A percentile compares a stretch with the other conserved stretches of the same genome.
These are phyloP conservation scores for Stipa capillata DNA, from an alignment of 176 grass and related monocot species.

Conservation along the genomic window DNA sequence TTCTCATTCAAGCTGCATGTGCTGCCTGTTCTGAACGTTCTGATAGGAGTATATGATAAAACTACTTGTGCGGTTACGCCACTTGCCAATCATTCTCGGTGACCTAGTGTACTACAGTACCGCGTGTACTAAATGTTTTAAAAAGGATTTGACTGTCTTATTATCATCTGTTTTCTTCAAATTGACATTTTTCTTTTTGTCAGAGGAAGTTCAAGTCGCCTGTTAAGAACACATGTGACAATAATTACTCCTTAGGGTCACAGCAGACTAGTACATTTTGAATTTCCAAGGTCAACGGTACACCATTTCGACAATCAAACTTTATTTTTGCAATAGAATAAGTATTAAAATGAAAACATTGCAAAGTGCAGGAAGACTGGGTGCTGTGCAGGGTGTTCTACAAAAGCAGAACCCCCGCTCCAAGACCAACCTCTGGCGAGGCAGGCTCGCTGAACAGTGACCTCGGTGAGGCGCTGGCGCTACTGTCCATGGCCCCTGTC, in stretches of 20 bases:
- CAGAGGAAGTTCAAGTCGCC: background rate
- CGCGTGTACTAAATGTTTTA: background rate
- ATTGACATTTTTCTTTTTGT: background rate
- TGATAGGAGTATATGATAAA: constrained; percentile 33
- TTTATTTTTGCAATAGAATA: background rate
- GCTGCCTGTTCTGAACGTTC: constrained; percentile 2
- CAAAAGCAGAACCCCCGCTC: constrained; percentile 12
- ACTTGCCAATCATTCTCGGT: constrained; percentile 16
- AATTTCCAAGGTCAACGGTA: background rate
- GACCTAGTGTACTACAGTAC: background rate
- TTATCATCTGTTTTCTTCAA: background rate
- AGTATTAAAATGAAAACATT: background rate
- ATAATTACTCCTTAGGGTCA: background rate
- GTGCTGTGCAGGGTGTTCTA: constrained; percentile 58
- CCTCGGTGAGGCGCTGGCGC: background rate
- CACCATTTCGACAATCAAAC: background rate
- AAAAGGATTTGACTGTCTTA: background rate
- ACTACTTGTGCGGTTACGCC: background rate
- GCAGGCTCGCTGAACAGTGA: background rate
- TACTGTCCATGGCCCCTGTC: background rate
- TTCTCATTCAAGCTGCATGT: background rate
- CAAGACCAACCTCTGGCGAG: background rate
- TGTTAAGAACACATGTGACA: background rate
- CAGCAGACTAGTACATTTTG: background rate
- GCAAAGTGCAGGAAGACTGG: constrained; percentile 47